Conservation (phyloP, 176 grass and related monocot species). For the Oryza glaberrima region DNA sequence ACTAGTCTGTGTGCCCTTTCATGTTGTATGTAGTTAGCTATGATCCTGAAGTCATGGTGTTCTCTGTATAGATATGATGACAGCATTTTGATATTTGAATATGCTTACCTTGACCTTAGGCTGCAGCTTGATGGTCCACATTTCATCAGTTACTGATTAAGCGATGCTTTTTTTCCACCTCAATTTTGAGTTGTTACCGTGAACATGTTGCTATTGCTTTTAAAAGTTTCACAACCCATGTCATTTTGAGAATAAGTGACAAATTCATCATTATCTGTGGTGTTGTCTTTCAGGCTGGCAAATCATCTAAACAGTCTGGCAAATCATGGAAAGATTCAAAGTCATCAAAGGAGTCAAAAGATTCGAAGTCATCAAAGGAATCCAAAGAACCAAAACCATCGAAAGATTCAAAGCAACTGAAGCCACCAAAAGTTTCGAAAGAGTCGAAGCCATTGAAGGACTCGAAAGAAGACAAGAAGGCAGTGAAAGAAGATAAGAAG, state of each 20-base stretch:
- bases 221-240: not conserved
- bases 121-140: not conserved
- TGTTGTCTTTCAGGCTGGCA: conserved; percentile 41
- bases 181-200: not conserved
- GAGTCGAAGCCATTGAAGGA: conserved; percentile 25
- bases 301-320: conserved; percentile 47
- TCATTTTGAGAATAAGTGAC: not conserved
- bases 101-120: conserved; percentile 10
- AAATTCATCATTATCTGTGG: not conserved
- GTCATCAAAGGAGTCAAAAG: conserved; percentile 24
- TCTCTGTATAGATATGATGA: not conserved
- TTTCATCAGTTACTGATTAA: not conserved
- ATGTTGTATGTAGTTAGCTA: not conserved
- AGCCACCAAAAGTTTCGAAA: conserved; percentile 35
- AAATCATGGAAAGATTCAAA: conserved; percentile 40
- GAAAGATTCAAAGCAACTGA: conserved; percentile 37
- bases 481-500: conserved; percentile 23
- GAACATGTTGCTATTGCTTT: not conserved
- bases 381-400: conserved; percentile 35
- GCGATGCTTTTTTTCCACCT: not conserved
- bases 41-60: not conserved
- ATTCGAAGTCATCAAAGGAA: conserved; percentile 46
- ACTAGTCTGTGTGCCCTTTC: not conserved
- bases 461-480: conserved; percentile 14
- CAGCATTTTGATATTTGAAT: not conserved